A percentile compares a stretch with the other conserved stretches of the same genome.
Evolutionary conservation across 2,329 filamentous ascomycete genomes (phyloP).

Genomic region (Coniella vitis): DNA sequence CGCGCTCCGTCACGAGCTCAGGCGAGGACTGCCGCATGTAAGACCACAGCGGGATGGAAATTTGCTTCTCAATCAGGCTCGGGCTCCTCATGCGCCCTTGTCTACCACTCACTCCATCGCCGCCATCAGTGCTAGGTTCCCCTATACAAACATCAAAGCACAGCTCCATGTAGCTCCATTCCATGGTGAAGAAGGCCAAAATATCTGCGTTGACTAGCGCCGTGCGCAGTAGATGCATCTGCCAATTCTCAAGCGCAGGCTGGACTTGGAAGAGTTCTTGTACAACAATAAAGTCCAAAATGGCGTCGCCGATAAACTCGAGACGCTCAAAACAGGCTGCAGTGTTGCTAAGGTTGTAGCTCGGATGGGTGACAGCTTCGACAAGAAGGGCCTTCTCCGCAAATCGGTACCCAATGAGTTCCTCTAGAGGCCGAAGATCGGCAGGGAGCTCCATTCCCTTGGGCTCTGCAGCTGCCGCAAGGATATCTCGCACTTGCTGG

Average conservation of each 20-base stretch:
- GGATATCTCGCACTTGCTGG: constrained; percentile 23
- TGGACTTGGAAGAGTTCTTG: constrained; percentile 45
- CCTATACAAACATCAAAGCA: constrained; percentile 11
- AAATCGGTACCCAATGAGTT: constrained; percentile 67
- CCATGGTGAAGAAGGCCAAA: constrained; percentile 69
- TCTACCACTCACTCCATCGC: constrained; percentile 6
- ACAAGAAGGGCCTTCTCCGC: constrained; percentile 58
- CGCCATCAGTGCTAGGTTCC: not conserved
- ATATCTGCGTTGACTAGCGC: constrained; percentile 76
- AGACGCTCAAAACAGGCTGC: constrained; percentile 60
- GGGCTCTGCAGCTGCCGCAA: constrained; percentile 36
- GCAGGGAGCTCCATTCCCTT: constrained; percentile 29
- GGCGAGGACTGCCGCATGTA: constrained; percentile 57
- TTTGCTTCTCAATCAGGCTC: constrained; percentile 16
- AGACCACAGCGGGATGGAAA: constrained; percentile 49
- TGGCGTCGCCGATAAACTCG: constrained; percentile 81
- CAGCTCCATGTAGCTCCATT: constrained; percentile 35
- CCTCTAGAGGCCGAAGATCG: constrained; percentile 48
- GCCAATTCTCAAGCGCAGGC: constrained; percentile 36
- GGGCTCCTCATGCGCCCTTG: constrained; percentile 19
- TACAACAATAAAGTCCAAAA: constrained; percentile 74
- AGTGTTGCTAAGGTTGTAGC: constrained; percentile 38
- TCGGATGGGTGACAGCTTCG: constrained; percentile 77
- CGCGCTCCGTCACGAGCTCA: constrained; percentile 41
- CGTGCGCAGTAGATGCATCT: constrained; percentile 72